Base-by-base conservation (phyloP, 2,329 filamentous ascomycete genomes). In the Fusarium mexicanum region DNA sequence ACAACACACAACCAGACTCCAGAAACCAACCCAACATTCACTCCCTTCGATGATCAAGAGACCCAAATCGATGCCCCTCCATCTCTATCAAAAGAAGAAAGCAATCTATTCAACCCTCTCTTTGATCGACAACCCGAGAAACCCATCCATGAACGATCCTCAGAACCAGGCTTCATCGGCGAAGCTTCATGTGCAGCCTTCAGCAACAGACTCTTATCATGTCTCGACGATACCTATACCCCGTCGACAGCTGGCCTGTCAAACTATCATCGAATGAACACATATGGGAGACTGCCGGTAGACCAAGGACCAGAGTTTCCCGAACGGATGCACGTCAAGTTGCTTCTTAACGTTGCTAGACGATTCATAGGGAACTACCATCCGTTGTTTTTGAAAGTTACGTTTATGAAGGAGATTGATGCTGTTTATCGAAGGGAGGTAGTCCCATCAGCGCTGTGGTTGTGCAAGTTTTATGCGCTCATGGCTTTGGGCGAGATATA, bases 401-500 rank as follows among this genome's bases (percentile, higher is more conserved):
- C 64, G 68, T 85, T 61, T 57, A 83, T 76, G 82, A 82, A 71
- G 69, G 83, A 77, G 71, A 82, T 72, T 72, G 85, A 80, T 55
- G 74, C 78, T 8, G 78, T 82, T 3, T 83, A 83, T 55, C 61
- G 83, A 75, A 65, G 82, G 73, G 75, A 82, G 8, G 74, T 75
- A 14, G 74, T 73, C 46, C 80, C 46, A 22, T 82, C 58, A 0
- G 63, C 65, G 6, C 37, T 80, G 2, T 84, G 83, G 76, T 74
- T 85, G 17, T 85, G 84, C 75, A 85, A 85, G 48, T 84, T 85
- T 47, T 86, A 84, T 48, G 81, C 82, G 1, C 71, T 86, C 14
- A 85, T 86, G 77, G 83, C 83, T 1, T 79, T 86, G 46, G 85
- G 85, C 0, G 84, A 86, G 57, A 83, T 84, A 6, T 86, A 86